phyloP scores from a whole-genome alignment of 2,329 filamentous ascomycete species.

The Trichoderma gracile region DNA sequence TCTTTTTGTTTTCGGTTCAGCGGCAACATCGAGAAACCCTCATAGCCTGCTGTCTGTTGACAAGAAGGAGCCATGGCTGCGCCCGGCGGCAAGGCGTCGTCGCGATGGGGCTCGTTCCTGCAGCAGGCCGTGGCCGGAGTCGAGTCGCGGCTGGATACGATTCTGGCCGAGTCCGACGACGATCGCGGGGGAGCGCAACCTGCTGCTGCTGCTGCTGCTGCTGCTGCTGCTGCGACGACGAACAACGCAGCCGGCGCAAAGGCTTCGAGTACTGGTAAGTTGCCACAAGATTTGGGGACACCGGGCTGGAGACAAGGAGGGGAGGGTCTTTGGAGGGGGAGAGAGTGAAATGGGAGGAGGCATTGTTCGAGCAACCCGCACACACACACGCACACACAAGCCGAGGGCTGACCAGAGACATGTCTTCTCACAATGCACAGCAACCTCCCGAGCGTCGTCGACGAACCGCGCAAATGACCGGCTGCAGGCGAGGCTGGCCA shows the following conservation, averaged over 20 bases:
- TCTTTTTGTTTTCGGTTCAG: too few species aligned
- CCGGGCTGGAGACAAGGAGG: too few species aligned
- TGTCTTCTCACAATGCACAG: conserved; percentile 6
- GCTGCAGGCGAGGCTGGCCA: conserved; percentile 84
- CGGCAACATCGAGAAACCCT: too few species aligned
- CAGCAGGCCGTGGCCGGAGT: conserved; percentile 91
- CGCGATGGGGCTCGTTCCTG: conserved; percentile 75
- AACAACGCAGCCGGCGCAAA: neutral
- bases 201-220: neutral
- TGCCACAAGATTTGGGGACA: neutral
- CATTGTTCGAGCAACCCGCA: neutral
- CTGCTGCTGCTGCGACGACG: neutral
- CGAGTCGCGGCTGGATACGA: conserved; percentile 88
- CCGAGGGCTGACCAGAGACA: conserved; percentile 1
- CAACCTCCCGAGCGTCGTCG: conserved; percentile 64
- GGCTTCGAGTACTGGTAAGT: conserved; percentile 26
- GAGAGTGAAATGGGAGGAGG: neutral
- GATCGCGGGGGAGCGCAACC: conserved; percentile 34
- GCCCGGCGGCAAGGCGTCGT: conserved; percentile 47
- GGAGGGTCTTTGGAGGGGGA: neutral
- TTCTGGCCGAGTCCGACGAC: conserved; percentile 72
- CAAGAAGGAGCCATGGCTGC: conserved; percentile 56
- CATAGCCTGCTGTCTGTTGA: too few species aligned
- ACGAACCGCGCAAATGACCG: conserved; percentile 61
- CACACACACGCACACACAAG: too few species aligned